Base-by-base conservation (phyloP, 306 rosid species). In the Oemleria cerasiformis region DNA sequence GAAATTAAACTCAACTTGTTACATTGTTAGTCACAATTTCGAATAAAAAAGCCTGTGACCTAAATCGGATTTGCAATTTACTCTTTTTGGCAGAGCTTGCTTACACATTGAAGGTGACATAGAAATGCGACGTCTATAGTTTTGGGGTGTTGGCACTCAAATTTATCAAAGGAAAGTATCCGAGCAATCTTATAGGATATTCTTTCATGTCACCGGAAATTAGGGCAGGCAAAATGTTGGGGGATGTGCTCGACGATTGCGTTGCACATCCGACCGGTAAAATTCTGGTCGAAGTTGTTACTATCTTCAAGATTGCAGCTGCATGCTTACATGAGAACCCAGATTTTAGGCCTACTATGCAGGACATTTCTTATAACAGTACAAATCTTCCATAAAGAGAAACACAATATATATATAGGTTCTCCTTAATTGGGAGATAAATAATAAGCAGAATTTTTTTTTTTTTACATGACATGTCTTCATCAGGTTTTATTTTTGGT, bases 81-180 rank as follows among this genome's bases (percentile, higher is more conserved):
- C 38, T 30, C n/a, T 10, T 68, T 51, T 50, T 36, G 38, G 68
- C 71, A 83, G 87, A 83, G 75, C 68, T 79, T 19, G 87, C 87
- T 36, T 83, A 83, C 57, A 79, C 84, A 41, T 58, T 70, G 77
- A 77, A 54, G 61, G 79, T 77, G 23, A 79, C 77, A 2, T 80
- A 79, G 43, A 79, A 69, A 64, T 73, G 87, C 39, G 87, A 83
- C 17, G 87, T 79, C 41, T 83, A 76, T 56, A 80, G 82, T 57
- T 79, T 76, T 43, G 87, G 87, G 7, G 80, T 83, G 30, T 71
- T 79, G 57, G 68, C 49, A 15, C 56, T 79, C 9, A 84, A 83
- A 70, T 38, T 79, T 7, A 47, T 79, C 1, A 47, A 63, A 45
- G 87, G 87, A 43, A 34, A 56, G 43, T 78, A 76, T 65, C 84